Base-by-base conservation (phyloP, 257 asterid species). In the Phtheirospermum japonicum region DNA sequence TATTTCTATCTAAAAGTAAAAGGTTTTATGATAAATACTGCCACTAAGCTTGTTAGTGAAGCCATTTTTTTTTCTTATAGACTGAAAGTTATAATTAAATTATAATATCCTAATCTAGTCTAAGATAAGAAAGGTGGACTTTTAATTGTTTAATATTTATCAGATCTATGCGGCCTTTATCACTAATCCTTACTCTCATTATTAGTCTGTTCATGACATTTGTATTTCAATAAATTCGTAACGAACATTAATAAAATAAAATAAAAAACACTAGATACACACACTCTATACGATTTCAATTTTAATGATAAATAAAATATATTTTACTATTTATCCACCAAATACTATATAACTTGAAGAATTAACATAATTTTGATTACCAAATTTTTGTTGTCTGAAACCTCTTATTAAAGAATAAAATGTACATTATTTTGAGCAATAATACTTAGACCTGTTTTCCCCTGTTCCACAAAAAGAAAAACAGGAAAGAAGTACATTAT, bases 61-160 rank as follows among this genome's bases (percentile, higher is more conserved):
- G 3, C 28, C 3, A 1, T 23, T 23, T 3, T 23, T 23, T 1
- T 23, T 23, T 23, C 2, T 23, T 23, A 1, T 23, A 23, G 28
- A 23, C 3, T 23, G 30, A 43, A 61, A 31, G 30, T 6, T 23
- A 45, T 0, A 43, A 20, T 19, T 18, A 37, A 34, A 48, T 48
- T 12, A 59, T 48, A 67, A 33, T 57, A 57, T 33, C 65, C 71
- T 16, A 57, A 50, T 48, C 30, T 17, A 43, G 42, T 45, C 20
- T 39, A 54, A 57, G 50, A 57, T 57, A 50, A 62, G 51, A 54
- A 61, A 63, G 65, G 68, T 54, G 61, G 65, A 59, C 16, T 28
- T 26, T 20, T 32, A 11, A 60, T 54, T 53, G 3, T 16, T 32
- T 32, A 4, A 19, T n/a, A n/a, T n/a, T 20, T n/a, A 23, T 54